Percentiles rank a stretch among this genome's conserved stretches.
Evolutionary conservation across 139 green algal genomes (phyloP).

Genomic region (Astrephomene gubernaculifera): DNA sequence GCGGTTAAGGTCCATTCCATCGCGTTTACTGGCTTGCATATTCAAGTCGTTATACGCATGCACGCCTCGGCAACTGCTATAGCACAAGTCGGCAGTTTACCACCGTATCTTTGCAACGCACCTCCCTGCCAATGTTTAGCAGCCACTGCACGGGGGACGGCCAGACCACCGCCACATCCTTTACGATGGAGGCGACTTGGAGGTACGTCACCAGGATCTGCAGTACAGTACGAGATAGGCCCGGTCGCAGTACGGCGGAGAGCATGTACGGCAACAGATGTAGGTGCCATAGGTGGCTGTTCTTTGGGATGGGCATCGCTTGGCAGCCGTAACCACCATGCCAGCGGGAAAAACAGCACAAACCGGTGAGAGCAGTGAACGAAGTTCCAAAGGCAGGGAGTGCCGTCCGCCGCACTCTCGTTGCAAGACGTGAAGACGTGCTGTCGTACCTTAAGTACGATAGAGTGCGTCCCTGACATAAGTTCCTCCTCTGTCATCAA

Average conservation of each 20-base stretch:
- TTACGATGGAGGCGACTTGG: conserved; percentile 33
- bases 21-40: too few species aligned
- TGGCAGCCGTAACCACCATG: not conserved
- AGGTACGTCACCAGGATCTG: conserved; percentile 55
- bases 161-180: conserved; percentile 33
- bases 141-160: conserved; percentile 31
- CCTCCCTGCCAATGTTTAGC: conserved; percentile 3
- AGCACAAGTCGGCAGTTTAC: too few species aligned
- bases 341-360: not conserved
- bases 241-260: not conserved
- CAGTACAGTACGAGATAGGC: not conserved
- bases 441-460: conserved; percentile 44
- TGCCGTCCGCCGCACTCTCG: not conserved
- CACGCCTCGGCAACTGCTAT: too few species aligned
- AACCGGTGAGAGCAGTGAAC: too few species aligned
- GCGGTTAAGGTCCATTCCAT: too few species aligned
- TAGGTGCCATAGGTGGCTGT: too few species aligned
- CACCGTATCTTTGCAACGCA: too few species aligned
- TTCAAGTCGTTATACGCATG: too few species aligned
- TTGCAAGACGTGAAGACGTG: not conserved
- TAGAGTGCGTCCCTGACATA: conserved; percentile 13
- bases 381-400: too few species aligned
- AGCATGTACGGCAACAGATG: too few species aligned
- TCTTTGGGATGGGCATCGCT: not conserved
- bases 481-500: conserved; percentile 26